These are phyloP conservation scores for Aegilops speltoides DNA, from an alignment of 176 grass and related monocot species.

Conservation along the genomic window DNA sequence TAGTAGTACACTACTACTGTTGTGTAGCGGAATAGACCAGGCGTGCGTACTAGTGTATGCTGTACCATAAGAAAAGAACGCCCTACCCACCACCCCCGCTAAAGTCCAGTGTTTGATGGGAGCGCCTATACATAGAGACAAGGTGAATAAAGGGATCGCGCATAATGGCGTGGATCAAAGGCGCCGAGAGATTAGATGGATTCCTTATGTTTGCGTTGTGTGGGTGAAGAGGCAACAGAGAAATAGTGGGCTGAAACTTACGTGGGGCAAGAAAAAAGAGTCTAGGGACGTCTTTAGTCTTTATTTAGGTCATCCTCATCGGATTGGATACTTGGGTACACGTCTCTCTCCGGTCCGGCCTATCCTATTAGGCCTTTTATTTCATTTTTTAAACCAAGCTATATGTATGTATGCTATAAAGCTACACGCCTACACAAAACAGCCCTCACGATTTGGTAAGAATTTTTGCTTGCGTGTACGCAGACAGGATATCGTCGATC, in stretches of 20 bases:
- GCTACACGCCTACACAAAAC: too few relatives aligned
- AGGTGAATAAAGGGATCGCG: constrained; percentile 44
- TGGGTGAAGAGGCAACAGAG: constrained; percentile 8
- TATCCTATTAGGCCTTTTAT: neutral
- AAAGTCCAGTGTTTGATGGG: constrained; percentile 20
- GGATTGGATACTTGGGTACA: neutral
- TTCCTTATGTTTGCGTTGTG: constrained; percentile 36
- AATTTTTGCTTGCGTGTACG: too few relatives aligned
- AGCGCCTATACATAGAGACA: constrained; percentile 34
- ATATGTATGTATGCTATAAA: neutral
- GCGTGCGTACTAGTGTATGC: neutral
- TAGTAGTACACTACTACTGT: too few relatives aligned
- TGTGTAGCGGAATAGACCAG: neutral
- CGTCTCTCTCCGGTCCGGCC: neutral
- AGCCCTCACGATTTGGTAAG: too few relatives aligned
- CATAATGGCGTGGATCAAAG: constrained; percentile 51
- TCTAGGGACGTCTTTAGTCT: neutral
- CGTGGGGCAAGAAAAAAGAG: neutral
- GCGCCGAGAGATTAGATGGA: constrained; percentile 39
- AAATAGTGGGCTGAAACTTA: constrained; percentile 14
- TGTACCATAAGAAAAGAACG: constrained; percentile 22
- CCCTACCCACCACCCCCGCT: constrained; percentile 24
- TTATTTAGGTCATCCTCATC: neutral
- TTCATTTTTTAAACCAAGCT: neutral
- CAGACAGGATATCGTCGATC: too few relatives aligned